Evolutionary conservation across 2,329 filamentous ascomycete genomes (phyloP), one percentile per base, ranked within the genome.

Genomic region (Ophiobolus disseminans): DNA sequence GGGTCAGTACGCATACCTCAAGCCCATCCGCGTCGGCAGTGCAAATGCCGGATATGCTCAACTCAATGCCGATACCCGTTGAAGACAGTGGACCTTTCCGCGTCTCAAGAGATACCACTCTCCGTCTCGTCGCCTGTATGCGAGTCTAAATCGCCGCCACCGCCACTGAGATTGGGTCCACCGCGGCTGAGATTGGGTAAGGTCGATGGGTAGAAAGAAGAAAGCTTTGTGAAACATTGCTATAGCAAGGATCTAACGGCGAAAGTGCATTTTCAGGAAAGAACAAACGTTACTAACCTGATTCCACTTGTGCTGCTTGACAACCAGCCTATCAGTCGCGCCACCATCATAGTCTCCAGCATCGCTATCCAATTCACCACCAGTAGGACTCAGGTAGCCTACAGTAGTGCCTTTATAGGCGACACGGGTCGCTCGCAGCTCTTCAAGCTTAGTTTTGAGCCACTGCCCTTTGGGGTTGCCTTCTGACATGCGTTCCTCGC

Each of bases 391-490:
- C 22, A 16, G 32, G 28, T 42, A 42, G 26, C 40, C 40, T 11
- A 34, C 3, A 13, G 14, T 20, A 8, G 13, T 4, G 20, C 16
- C 40, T 26, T 36, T 20, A n/a, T 43, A 36, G 3, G n/a, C 9
- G 10, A 21, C 3, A 14, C 40, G 8, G 32, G 31, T n/a, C 31
- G 38, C 14, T 1, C 58, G 39, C 30, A 65, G 48, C 26, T 65
- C 58, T 19, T 52, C 31, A 7, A 73, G 37, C 21, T 70, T 66
- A 17, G 51, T 41, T 16, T 53, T 35, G 26, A 73, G 25, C 69
- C 69, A 72, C 7, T 32, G 11, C 2, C 63, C 67, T 35, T 65
- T 71, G 2, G 49, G 56, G 35, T 67, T 53, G 2, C 62, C 57
- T 1, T 55, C 31, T 19, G 35, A 23, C 16, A 53, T 53, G 17